Conservation (phyloP, 23 red algal species). For the Gracilariopsis chorda region DNA sequence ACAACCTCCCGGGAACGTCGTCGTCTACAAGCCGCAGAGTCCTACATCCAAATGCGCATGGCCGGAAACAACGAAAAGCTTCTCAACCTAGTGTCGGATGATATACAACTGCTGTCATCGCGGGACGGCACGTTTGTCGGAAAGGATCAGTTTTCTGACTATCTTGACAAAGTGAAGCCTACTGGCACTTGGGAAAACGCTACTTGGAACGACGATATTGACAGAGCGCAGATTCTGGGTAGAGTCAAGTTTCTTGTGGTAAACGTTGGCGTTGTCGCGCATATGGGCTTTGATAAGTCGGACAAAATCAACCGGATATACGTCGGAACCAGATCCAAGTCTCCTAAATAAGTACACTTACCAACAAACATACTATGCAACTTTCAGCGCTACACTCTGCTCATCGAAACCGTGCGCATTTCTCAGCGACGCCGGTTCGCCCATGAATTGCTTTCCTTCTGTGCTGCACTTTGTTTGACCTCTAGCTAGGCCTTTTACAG, state of each 20-base stretch:
- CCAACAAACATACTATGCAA: too few species aligned
- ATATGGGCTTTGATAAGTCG: constrained; percentile 34
- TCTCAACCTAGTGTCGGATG: constrained; percentile 26
- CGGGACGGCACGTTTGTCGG: constrained; percentile 28
- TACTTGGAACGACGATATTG: constrained; percentile 46
- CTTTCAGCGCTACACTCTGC: too few species aligned
- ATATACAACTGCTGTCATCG: constrained; percentile 28
- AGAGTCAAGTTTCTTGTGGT: constrained; percentile 46
- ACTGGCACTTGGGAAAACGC: constrained; percentile 46
- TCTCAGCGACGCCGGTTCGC: too few species aligned
- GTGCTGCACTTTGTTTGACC: too few species aligned
- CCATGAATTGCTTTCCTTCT: too few species aligned
- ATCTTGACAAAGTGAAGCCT: constrained; percentile 35
- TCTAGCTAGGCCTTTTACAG: too few species aligned
- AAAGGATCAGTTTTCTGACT: constrained; percentile 5
- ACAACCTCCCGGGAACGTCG: neutral
- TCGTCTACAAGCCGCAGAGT: constrained; percentile 18
- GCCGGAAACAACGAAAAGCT: constrained; percentile 36
- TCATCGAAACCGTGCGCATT: too few species aligned
- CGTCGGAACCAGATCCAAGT: constrained; percentile 27
- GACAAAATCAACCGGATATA: constrained; percentile 64
- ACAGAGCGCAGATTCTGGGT: constrained; percentile 31
- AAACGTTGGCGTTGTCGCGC: constrained; percentile 51
- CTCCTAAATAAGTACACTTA: constrained; percentile 24
- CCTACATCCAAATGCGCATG: constrained; percentile 37